These are phyloP conservation scores for Parsonsia alboflavescens DNA, from an alignment of 257 asterid species.

Conservation along the genomic window DNA sequence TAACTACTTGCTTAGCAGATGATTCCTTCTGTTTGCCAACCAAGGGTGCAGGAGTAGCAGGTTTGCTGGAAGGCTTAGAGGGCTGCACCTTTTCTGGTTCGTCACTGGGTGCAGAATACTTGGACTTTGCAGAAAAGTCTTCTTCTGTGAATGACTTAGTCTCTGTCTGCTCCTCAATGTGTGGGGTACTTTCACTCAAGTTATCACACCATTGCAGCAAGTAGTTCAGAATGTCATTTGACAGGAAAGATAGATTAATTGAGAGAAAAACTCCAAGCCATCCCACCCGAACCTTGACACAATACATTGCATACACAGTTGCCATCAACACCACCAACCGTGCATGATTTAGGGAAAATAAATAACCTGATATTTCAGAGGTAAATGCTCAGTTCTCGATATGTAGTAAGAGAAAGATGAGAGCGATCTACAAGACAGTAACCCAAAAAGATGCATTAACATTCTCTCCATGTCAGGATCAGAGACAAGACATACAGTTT, in stretches of 20 bases:
- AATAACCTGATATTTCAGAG: constrained; percentile 60
- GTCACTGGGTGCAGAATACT: constrained; percentile 53
- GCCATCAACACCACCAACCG: constrained; percentile 88
- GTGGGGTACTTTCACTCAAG: constrained; percentile 67
- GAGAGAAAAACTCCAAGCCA: constrained; percentile 85
- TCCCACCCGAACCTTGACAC: constrained; percentile 77
- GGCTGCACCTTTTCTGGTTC: constrained; percentile 59
- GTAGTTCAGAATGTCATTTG: constrained; percentile 70
- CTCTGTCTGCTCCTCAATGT: constrained; percentile 59
- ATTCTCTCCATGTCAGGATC: neutral
- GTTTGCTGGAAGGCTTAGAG: constrained; percentile 51
- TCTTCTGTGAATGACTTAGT: constrained; percentile 59
- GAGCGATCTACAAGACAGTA: neutral
- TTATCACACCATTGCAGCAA: constrained; percentile 86
- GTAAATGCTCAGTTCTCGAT: constrained; percentile 22
- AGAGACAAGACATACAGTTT: neutral
- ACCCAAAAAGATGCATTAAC: neutral
- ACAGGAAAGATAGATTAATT: constrained; percentile 81
- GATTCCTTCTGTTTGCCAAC: constrained; percentile 54
- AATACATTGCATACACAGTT: constrained; percentile 71
- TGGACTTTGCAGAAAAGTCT: constrained; percentile 54
- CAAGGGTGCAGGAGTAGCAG: constrained; percentile 47
- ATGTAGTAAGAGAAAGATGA: constrained; percentile 18
- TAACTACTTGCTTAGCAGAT: constrained; percentile 50
- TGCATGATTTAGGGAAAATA: constrained; percentile 91